Evolutionary conservation across 768 basidiomycete genomes (phyloP).

Genomic region (Termitomyces sp.): DNA sequence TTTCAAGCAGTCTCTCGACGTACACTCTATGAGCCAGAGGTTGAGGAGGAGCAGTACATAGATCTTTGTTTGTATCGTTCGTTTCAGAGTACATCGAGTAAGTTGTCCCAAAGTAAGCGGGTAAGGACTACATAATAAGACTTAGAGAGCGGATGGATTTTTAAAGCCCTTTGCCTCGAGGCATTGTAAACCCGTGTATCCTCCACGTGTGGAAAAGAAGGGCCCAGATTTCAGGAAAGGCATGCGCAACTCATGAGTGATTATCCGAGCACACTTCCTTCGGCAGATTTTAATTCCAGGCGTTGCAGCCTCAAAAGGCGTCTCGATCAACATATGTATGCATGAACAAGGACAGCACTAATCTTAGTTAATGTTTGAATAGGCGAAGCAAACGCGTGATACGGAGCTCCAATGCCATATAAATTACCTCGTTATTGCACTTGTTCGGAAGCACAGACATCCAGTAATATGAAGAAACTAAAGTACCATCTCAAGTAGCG

Average conservation of each 20-base stretch:
- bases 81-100: constrained; percentile 14
- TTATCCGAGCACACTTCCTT: neutral
- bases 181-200: neutral
- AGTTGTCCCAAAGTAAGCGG: neutral
- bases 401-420: neutral
- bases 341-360: neutral
- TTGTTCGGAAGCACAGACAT: neutral
- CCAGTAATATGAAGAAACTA: neutral
- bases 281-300: neutral
- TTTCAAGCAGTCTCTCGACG: neutral
- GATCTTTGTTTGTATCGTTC: constrained; percentile 11
- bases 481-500: neutral
- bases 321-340: neutral
- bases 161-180: constrained; percentile 1
- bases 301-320: neutral
- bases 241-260: neutral
- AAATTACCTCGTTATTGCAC: neutral
- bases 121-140: neutral
- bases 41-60: constrained; percentile 4
- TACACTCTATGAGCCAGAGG: constrained; percentile 15
- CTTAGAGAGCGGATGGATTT: neutral
- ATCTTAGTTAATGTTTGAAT: neutral
- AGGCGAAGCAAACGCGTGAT: neutral
- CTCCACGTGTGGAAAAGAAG: neutral
- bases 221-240: neutral